Base-by-base conservation (phyloP, 345 rosid species). In the Citrus medica region DNA sequence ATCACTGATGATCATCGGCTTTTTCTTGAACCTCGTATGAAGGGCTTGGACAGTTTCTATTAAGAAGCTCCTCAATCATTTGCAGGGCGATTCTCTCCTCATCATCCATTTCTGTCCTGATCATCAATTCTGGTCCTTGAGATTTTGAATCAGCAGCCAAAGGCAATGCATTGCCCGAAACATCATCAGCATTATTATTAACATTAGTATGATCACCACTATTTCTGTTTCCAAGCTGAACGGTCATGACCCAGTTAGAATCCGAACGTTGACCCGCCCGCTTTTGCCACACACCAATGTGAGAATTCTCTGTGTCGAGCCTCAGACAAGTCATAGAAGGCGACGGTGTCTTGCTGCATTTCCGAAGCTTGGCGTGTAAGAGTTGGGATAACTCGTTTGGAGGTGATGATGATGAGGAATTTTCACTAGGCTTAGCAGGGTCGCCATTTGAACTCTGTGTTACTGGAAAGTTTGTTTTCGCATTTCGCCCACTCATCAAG, bases 31-130 rank as follows among this genome's bases (percentile, higher is more conserved):
- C 35, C 6, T 30, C 73, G 67, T n/a, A 76, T 32, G 79, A 58
- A 46, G 84, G 84, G 48, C 71, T 58, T 13, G 81, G 73, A 21
- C 87, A 91, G 69, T 91, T 90, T 82, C 90, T 79, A 73, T 92
- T 92, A 24, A 95, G 97, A 75, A 95, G 89, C 82, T 95, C 99
- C 81, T 95, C 98, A 42, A 95, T 93, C 99, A 95, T 95, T 78
- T 95, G 97, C 89, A 93, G 61, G 32, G 98, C 97, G 27, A 85
- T 85, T 70, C 87, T 90, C 84, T 88, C 84, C 77, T 89, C 93
- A 78, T 88, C 91, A 51, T 84, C 83, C 84, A 81, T 60, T 17
- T 22, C 75, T 28, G 33, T 30, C n/a, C 35, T 73, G 17, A 46
- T 3, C 51, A 46, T 46, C 46, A 73, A 37, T 60, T 58, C 66